phyloP scores from a whole-genome alignment of 768 basidiomycete species.

The Termitomyces sp. region DNA sequence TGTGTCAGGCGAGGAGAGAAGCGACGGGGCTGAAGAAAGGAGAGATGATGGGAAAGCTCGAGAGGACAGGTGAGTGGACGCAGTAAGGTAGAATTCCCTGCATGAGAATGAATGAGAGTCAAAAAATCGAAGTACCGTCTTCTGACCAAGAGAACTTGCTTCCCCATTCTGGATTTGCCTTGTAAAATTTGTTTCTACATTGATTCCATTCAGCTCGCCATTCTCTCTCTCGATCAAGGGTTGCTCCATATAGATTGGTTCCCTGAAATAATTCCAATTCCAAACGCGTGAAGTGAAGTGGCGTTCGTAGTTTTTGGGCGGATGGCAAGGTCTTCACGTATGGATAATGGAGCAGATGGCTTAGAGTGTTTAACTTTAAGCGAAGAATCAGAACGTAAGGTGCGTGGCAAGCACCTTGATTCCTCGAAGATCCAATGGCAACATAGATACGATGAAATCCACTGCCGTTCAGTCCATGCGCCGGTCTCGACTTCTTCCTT shows the following conservation, averaged over 20 bases:
- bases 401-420: slow-evolving; percentile 30
- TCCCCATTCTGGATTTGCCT: slow-evolving; percentile 40
- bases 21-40: slow-evolving; percentile 55
- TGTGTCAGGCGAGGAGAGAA: slow-evolving; percentile 48
- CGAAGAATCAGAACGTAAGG: not conserved
- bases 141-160: slow-evolving; percentile 67
- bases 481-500: slow-evolving; percentile 22
- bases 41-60: slow-evolving; percentile 89
- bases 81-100: slow-evolving; percentile 72
- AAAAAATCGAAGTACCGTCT: not conserved
- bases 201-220: slow-evolving; percentile 65
- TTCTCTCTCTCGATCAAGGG: slow-evolving; percentile 57
- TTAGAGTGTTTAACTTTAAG: slow-evolving; percentile 15
- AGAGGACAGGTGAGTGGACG: slow-evolving; percentile 79
- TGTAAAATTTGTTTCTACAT: slow-evolving; percentile 44
- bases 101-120: slow-evolving; percentile 8
- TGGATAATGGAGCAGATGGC: slow-evolving; percentile 42
- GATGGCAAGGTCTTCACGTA: slow-evolving; percentile 73
- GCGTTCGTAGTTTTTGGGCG: slow-evolving; percentile 56
- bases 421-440: slow-evolving; percentile 57
- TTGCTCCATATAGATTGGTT: slow-evolving; percentile 80
- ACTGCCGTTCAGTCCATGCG: slow-evolving; percentile 63
- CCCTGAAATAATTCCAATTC: slow-evolving; percentile 73
- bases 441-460: slow-evolving; percentile 64
- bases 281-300: slow-evolving; percentile 62